These are phyloP conservation scores for Ophiosphaerella korrae DNA, from an alignment of 2,329 filamentous ascomycete genomes.

Conservation along the genomic window DNA sequence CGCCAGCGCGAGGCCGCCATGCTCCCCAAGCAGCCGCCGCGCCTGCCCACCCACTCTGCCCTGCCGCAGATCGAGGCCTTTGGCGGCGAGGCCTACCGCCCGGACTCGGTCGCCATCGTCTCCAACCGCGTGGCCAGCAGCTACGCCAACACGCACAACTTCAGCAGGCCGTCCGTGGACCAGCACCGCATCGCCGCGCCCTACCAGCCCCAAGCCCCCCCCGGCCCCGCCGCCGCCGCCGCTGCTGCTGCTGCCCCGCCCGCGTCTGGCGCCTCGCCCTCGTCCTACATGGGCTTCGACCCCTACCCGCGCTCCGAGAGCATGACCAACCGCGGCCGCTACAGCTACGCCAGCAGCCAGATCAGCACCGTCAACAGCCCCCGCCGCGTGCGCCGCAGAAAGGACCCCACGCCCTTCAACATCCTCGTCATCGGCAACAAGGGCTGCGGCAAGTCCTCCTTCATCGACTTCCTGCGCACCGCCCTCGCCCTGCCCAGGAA, in stretches of 20 bases:
- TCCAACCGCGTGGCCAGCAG: constrained; percentile 60
- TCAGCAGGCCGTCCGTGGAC: constrained; percentile 46
- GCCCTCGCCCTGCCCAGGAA: constrained; percentile 81
- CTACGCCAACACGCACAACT: constrained; percentile 30
- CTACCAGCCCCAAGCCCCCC: constrained; percentile 4
- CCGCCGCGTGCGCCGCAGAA: constrained; percentile 86
- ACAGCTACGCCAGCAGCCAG: constrained; percentile 93
- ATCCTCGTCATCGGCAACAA: constrained; percentile 88
- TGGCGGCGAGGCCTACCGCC: constrained; percentile 65
- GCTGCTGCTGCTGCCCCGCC: too few relatives aligned
- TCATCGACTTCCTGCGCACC: constrained; percentile 91
- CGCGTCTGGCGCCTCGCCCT: constrained; percentile 52
- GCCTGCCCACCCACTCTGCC: constrained; percentile 57
- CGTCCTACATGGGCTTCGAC: constrained; percentile 65
- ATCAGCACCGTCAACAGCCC: constrained; percentile 93
- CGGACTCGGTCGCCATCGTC: constrained; percentile 66
- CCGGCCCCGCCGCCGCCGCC: constrained; percentile 42
- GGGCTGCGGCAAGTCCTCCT: constrained; percentile 91
- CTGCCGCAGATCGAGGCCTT: constrained; percentile 61
- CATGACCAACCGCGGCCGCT: constrained; percentile 95
- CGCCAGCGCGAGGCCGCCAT: constrained; percentile 61
- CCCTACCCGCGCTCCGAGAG: constrained; percentile 86
- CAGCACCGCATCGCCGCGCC: constrained; percentile 43
- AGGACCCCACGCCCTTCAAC: constrained; percentile 97
- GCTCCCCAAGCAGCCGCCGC: constrained; percentile 65